phyloP scores from a whole-genome alignment of 768 basidiomycete genomes.

The Dioszegia aurantiaca region DNA sequence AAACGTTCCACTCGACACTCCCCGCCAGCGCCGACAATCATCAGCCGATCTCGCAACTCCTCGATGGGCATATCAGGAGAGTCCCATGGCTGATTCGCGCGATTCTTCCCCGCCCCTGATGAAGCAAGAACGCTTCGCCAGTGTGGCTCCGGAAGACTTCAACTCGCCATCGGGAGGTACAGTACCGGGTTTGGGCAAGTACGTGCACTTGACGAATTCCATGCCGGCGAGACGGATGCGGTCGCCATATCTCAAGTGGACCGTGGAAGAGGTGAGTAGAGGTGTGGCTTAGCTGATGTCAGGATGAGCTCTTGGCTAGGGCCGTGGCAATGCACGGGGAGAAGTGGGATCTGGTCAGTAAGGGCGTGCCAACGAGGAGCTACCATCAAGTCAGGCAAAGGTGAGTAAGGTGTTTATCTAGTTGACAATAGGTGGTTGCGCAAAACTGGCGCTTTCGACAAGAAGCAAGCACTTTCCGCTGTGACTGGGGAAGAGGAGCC shows the following conservation, averaged over 20 bases:
- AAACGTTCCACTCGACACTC: constrained; percentile 14
- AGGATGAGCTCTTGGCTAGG: constrained; percentile 47
- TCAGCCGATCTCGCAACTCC: constrained; percentile 10
- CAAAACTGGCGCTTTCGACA: constrained; percentile 50
- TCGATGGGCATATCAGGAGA: constrained; percentile 13
- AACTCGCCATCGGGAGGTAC: constrained; percentile 35
- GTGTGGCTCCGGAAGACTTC: constrained; percentile 2
- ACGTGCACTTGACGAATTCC: constrained; percentile 44
- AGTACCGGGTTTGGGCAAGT: constrained; percentile 47
- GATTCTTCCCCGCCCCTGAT: constrained; percentile 2
- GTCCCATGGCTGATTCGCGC: constrained; percentile 4
- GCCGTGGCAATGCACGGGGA: constrained; percentile 48
- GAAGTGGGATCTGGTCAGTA: constrained; percentile 49
- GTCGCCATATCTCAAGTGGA: constrained; percentile 50
- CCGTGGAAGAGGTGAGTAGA: constrained; percentile 42
- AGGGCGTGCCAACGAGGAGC: constrained; percentile 45
- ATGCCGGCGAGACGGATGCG: constrained; percentile 43
- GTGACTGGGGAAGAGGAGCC: neutral
- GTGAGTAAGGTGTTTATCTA: constrained; percentile 18
- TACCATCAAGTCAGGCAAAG: constrained; percentile 49
- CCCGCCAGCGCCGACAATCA: constrained; percentile 20
- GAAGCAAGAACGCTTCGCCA: constrained; percentile 8
- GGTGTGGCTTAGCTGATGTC: constrained; percentile 14
- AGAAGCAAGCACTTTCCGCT: constrained; percentile 20
- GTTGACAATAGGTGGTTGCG: constrained; percentile 37